Evolutionary conservation across 2,329 filamentous ascomycete genomes (phyloP).

Genomic region (Phialophora expanda): DNA sequence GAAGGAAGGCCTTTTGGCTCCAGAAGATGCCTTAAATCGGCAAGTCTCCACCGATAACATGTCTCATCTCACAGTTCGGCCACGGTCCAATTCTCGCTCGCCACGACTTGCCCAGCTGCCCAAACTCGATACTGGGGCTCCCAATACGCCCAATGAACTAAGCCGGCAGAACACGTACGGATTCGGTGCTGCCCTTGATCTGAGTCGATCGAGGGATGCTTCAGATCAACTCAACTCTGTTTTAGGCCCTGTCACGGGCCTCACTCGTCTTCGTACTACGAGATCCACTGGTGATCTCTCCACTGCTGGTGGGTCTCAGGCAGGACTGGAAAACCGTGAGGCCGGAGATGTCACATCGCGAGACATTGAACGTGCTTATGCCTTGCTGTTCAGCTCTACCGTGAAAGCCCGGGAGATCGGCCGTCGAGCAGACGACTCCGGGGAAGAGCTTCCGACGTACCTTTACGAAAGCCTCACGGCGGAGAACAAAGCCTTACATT

Average conservation of each 20-base stretch:
- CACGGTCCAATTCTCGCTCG: conserved; percentile 47
- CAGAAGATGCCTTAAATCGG: conserved; percentile 28
- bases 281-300: conserved; percentile 28
- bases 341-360: conserved; percentile 53
- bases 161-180: conserved; percentile 40
- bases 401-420: conserved; percentile 85
- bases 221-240: conserved; percentile 35
- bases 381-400: conserved; percentile 80
- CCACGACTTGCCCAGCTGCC: conserved; percentile 55
- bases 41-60: conserved; percentile 47
- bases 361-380: conserved; percentile 80
- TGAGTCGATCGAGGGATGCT: conserved; percentile 34
- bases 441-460: conserved; percentile 42
- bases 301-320: conserved; percentile 7
- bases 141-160: conserved; percentile 38
- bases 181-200: conserved; percentile 41
- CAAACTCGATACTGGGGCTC: conserved; percentile 54
- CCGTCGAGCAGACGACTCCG: conserved; percentile 61
- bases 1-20: conserved; percentile 40
- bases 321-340: conserved; percentile 29
- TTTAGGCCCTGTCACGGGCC: conserved; percentile 40
- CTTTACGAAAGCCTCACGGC: conserved; percentile 43
- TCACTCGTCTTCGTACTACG: conserved; percentile 35
- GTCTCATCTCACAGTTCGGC: conserved; percentile 49
- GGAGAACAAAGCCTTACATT: conserved; percentile 45